phyloP scores from a whole-genome alignment of 176 grass and related monocot genomes.

The Poa annua region DNA sequence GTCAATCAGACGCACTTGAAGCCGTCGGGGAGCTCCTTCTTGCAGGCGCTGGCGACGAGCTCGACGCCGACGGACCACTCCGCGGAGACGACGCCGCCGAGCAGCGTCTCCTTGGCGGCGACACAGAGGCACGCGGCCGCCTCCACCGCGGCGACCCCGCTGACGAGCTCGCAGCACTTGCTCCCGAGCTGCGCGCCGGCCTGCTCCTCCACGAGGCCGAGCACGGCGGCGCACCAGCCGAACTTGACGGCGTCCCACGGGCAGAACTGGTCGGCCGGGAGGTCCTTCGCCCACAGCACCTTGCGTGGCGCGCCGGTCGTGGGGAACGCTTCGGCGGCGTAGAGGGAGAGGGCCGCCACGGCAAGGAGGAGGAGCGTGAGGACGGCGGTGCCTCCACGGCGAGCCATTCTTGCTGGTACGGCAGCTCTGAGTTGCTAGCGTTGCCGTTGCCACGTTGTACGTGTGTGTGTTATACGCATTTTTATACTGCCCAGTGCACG shows the following conservation, averaged over 20 bases:
- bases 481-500: conserved; percentile 34
- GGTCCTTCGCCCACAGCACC: conserved; percentile 28
- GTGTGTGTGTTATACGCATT: background rate
- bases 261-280: conserved; percentile 62
- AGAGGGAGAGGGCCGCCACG: background rate
- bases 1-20: conserved; percentile 65
- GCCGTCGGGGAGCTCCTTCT: conserved; percentile 64
- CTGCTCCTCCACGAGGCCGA: conserved; percentile 43
- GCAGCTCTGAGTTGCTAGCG: background rate
- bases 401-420: background rate
- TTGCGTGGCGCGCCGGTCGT: conserved; percentile 23
- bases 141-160: conserved; percentile 57
- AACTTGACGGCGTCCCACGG: conserved; percentile 73
- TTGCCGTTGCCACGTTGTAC: background rate
- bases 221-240: conserved; percentile 56
- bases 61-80: conserved; percentile 75
- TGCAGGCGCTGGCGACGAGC: conserved; percentile 75
- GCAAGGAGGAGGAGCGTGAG: conserved; percentile 40
- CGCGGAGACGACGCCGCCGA: conserved; percentile 66
- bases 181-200: conserved; percentile 42
- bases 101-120: conserved; percentile 68
- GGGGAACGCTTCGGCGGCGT: background rate
- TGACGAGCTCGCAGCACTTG: conserved; percentile 62
- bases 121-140: conserved; percentile 79
- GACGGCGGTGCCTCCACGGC: background rate